Conservation (phyloP, 116 monocot species). For the Dioscorea cayenensis region DNA sequence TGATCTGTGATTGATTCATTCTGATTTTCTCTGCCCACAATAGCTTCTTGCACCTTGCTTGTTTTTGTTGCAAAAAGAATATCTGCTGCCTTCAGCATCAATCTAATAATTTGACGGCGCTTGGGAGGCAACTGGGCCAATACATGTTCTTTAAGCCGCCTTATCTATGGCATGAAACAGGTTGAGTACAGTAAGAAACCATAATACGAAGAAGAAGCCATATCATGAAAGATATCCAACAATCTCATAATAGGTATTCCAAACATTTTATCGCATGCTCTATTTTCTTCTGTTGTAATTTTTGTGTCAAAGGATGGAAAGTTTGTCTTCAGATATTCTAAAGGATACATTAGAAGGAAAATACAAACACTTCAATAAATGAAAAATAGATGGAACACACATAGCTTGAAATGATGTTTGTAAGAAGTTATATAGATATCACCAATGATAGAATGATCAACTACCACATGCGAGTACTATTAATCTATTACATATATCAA, state of each 20-base stretch:
- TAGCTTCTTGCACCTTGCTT: slow-evolving; percentile 11
- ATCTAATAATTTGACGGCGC: slow-evolving; percentile 77
- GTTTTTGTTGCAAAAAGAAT: slow-evolving; percentile 36
- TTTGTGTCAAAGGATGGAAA: too few relatives aligned
- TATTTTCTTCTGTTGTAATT: too few relatives aligned
- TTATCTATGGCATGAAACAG: slow-evolving; percentile 40
- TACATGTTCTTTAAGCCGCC: slow-evolving; percentile 92
- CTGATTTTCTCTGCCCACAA: not conserved
- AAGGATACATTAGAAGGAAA: too few relatives aligned
- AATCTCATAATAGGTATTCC: not conserved
- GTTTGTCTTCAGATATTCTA: too few relatives aligned
- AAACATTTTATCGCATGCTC: too few relatives aligned
- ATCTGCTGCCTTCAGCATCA: slow-evolving; percentile 68
- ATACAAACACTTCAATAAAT: too few relatives aligned
- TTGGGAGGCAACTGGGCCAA: slow-evolving; percentile 86
- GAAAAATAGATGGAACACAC: too few relatives aligned
- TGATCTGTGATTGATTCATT: slow-evolving; percentile 9
- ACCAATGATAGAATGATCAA: too few relatives aligned
- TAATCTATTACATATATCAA: too few relatives aligned
- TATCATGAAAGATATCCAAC: not conserved
- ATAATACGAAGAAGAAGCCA: not conserved
- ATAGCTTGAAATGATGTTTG: too few relatives aligned
- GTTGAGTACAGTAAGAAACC: not conserved
- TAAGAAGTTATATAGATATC: too few relatives aligned
- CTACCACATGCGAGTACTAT: too few relatives aligned